A percentile compares a stretch with the other conserved stretches of the same genome.
Evolutionary conservation across 1,284 basidiomycete species (phyloP).

Genomic region (Bjerkandera adusta): DNA sequence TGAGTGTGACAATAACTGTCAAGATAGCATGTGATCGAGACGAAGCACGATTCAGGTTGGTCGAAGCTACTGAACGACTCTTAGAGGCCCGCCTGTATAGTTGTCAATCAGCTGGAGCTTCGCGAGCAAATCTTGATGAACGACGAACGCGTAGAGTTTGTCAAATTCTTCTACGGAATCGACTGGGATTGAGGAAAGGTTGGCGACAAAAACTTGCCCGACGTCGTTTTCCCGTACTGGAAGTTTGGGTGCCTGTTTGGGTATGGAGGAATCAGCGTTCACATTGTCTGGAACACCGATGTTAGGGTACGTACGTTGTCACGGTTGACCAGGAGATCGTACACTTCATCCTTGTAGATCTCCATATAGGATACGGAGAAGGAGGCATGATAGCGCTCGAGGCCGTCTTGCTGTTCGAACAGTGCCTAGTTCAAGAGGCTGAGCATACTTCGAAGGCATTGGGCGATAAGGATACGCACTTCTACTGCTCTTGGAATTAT

Average conservation of each 20-base stretch:
- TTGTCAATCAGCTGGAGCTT: no score
- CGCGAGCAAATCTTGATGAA: background rate
- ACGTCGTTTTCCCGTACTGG: constrained; percentile 72
- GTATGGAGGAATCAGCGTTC: background rate
- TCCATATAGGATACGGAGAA: constrained; percentile 78
- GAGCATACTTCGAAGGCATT: background rate
- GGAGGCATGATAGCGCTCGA: constrained; percentile 33
- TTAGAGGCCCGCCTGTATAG: constrained; percentile 55
- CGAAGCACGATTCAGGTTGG: constrained; percentile 75
- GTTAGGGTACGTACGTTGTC: constrained; percentile 56
- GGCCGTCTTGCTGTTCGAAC: constrained; percentile 12
- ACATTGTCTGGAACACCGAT: background rate
- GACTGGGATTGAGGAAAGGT: constrained; percentile 55
- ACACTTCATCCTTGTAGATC: constrained; percentile 85
- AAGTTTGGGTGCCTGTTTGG: constrained; percentile 69
- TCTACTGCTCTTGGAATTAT: constrained; percentile 77
- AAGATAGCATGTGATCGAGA: constrained; percentile 84
- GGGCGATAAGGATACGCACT: constrained; percentile 24
- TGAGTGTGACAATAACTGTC: constrained; percentile 61
- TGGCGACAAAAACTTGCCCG: constrained; percentile 79
- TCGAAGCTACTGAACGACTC: constrained; percentile 79
- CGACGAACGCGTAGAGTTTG: constrained; percentile 58
- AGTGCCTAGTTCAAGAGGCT: constrained; percentile 5
- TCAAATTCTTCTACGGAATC: constrained; percentile 60
- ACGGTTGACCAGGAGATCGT: constrained; percentile 72